Evolutionary conservation across 805 yeast species (phyloP), one percentile per base, ranked within the genome.

Genomic region (Lipomyces yamadae): DNA sequence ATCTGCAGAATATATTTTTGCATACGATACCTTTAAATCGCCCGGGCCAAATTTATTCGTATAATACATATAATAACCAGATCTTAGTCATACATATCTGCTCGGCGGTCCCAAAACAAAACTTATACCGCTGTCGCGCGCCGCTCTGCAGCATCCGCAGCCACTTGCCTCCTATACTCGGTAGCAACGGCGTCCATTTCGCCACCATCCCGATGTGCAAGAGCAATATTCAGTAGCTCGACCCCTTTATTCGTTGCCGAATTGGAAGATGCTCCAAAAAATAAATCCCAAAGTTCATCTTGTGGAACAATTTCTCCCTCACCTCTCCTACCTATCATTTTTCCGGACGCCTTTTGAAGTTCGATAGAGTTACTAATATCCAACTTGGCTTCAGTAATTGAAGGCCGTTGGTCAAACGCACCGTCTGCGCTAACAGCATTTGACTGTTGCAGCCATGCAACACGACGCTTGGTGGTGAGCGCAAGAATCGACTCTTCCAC

Each of bases 401-500:
- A 78, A 3, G 60, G 72, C 73, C 24, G 62, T 66, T 30, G 57
- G 53, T 48, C 60, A 29, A 7, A 32, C 8, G n/a, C 45, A 64
- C 32, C 62, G 58, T n/a, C 45, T 8, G 24, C n/a, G 48, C 48
- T 42, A 11, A 24, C 24, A 42, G 48, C 48, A 24, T 11, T 62
- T 18, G 58, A 72, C 56, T 74, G 76, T 8, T 32, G 55, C 57
- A 74, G 72, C 48, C 72, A 74, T 48, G 72, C 78, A 13, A 88
- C 71, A 58, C 95, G 79, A 71, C 85, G 86, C 66, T 84, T 82
- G 0, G 92, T 86, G 0, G 92, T 84, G 62, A 89, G 76, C n/a
- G 85, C 78, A 42, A 91, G 85, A 57, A 95, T 90, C 56, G 91
- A 88, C 75, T 94, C 97, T 76, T 95, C 99, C 15, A 95, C 96